Percentiles rank a stretch among this genome's conserved stretches.
These are phyloP conservation scores for Primulina eburnea DNA, from an alignment of 257 asterid species.

Conservation along the genomic window DNA sequence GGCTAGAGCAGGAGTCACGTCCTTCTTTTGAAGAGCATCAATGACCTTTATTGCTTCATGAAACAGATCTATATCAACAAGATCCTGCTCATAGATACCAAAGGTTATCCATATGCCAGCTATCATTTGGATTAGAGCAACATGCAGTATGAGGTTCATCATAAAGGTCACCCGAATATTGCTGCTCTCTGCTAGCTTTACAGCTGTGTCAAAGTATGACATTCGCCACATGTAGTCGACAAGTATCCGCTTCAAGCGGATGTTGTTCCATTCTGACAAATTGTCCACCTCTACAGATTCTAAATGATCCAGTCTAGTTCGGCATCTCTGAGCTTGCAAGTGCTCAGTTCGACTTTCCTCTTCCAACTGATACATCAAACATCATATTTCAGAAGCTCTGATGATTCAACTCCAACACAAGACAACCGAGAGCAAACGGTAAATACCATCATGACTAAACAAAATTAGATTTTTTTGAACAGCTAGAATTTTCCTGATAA, in stretches of 20 bases:
- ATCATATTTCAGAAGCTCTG: conserved; percentile 1
- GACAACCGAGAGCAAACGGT: not conserved
- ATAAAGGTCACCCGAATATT: conserved; percentile 62
- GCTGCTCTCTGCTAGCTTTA: conserved; percentile 80
- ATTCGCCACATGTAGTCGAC: conserved; percentile 95
- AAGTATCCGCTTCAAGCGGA: conserved; percentile 78
- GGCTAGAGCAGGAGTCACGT: conserved; percentile 85
- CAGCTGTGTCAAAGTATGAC: conserved; percentile 91
- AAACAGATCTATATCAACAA: conserved; percentile 93
- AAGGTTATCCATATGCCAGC: conserved; percentile 12
- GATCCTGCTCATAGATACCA: conserved; percentile 55
- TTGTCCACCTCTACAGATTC: conserved; percentile 78
- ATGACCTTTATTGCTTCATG: conserved; percentile 88
- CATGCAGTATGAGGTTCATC: conserved; percentile 13
- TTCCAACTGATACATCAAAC: conserved; percentile 64
- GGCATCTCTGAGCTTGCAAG: conserved; percentile 91
- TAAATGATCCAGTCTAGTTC: conserved; percentile 78
- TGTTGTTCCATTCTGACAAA: conserved; percentile 60
- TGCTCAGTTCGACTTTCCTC: conserved; percentile 77
- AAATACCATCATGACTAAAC: not conserved
- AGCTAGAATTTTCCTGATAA: not conserved
- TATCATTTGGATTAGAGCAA: conserved; percentile 5
- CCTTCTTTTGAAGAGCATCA: conserved; percentile 89
- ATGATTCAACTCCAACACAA: conserved; percentile 14
- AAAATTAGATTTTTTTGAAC: conserved; percentile 4